A percentile compares a stretch with the other conserved stretches of the same genome.
Evolutionary conservation across 202 grass and related monocot species (phyloP).

Genomic region (Zizania palustris): DNA sequence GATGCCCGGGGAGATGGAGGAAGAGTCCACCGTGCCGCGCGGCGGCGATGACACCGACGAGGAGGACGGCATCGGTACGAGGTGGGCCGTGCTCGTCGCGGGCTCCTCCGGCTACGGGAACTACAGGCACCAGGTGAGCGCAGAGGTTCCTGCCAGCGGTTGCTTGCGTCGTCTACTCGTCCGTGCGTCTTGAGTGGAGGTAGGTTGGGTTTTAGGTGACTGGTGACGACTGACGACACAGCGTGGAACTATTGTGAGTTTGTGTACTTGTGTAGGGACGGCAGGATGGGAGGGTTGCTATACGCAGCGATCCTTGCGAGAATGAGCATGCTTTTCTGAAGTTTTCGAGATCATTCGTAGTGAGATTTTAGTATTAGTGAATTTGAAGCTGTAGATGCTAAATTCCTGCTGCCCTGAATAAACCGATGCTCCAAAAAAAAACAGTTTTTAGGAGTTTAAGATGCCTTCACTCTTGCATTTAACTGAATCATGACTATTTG

Average conservation of each 20-base stretch:
- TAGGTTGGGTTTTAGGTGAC: not conserved
- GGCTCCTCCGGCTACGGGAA: conserved; percentile 83
- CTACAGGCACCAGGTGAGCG: conserved; percentile 81
- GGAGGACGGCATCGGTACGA: conserved; percentile 60
- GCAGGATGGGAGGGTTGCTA: too few species aligned
- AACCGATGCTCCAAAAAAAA: not conserved
- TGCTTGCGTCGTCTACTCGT: not conserved
- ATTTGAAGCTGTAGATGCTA: not conserved
- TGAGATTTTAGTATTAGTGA: not conserved
- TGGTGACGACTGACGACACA: not conserved
- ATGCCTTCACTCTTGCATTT: not conserved
- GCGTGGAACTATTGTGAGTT: not conserved
- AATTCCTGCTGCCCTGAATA: not conserved
- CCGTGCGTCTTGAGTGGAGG: not conserved
- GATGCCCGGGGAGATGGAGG: conserved; percentile 59
- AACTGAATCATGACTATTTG: not conserved
- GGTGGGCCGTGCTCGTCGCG: conserved; percentile 91
- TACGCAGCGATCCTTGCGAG: not conserved
- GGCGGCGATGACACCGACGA: not conserved
- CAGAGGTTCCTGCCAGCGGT: not conserved
- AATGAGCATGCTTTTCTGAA: not conserved
- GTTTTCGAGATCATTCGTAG: not conserved
- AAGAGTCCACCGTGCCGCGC: not conserved
- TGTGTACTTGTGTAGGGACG: too few species aligned
- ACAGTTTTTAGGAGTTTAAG: not conserved